Evolutionary conservation across 2,329 filamentous ascomycete genomes (phyloP).

Genomic region (Calonectria pseudoturangicola): DNA sequence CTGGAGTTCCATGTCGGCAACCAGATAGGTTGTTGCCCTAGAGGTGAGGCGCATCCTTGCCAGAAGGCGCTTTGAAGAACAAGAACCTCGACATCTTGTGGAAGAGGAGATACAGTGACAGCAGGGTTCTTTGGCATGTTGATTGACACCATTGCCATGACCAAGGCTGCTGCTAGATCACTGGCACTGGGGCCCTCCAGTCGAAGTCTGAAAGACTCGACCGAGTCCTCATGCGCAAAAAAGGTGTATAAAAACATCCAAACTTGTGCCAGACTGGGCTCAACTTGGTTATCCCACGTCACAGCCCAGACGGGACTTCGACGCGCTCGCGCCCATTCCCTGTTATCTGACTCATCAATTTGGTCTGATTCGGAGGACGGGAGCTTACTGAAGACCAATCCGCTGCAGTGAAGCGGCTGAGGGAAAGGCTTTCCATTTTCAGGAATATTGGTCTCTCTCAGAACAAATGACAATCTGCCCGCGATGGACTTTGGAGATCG

Average conservation of each 20-base stretch:
- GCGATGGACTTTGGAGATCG: not conserved
- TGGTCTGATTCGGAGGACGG: not conserved
- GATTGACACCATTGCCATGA: not conserved
- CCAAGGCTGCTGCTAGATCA: not conserved
- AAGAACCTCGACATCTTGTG: not conserved
- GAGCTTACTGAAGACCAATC: not conserved
- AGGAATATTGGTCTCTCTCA: not conserved
- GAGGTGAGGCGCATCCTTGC: not conserved
- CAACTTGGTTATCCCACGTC: not conserved
- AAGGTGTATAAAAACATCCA: constrained; percentile 8
- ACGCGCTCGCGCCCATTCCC: not conserved
- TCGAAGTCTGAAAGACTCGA: not conserved
- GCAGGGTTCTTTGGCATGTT: not conserved
- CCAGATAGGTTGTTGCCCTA: not conserved
- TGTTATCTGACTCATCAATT: not conserved
- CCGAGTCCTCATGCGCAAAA: not conserved
- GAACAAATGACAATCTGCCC: not conserved
- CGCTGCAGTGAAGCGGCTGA: not conserved
- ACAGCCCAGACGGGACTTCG: not conserved
- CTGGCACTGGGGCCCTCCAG: not conserved
- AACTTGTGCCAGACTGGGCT: not conserved
- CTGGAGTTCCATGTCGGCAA: not conserved
- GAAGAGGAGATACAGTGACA: not conserved
- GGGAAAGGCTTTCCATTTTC: not conserved
- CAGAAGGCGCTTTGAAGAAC: not conserved